Evolutionary conservation across 2,329 filamentous ascomycete species (phyloP).

Genomic region (Xylogone sp.): DNA sequence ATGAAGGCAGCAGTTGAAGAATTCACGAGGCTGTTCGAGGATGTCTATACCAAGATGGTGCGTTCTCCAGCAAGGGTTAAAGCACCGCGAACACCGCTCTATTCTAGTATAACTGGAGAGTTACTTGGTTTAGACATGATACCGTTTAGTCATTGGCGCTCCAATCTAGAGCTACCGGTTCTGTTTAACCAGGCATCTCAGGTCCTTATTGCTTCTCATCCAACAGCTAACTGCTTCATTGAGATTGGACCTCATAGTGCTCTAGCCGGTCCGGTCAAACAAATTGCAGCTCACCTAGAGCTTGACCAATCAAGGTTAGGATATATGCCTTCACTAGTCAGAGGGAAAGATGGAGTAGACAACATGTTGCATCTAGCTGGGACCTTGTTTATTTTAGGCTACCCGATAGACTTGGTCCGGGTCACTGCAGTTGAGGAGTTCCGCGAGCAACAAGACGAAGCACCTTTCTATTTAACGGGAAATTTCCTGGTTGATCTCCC

Average conservation of each 20-base stretch:
- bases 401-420: constrained; percentile 3
- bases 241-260: constrained; percentile 19
- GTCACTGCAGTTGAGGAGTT: neutral
- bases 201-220: neutral
- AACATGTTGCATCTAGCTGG: constrained; percentile 8
- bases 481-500: constrained; percentile 27
- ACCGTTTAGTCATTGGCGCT: neutral
- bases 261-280: constrained; percentile 17
- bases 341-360: constrained; percentile 3
- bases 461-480: neutral
- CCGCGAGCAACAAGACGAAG: neutral
- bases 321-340: constrained; percentile 7
- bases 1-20: neutral
- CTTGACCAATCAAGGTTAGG: neutral
- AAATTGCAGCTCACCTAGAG: constrained; percentile 6
- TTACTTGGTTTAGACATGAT: neutral
- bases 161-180: constrained; percentile 12
- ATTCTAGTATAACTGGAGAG: neutral
- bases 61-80: neutral
- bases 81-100: neutral
- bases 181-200: constrained; percentile 10
- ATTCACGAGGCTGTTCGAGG: neutral
- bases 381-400: constrained; percentile 1
- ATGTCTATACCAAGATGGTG: neutral
- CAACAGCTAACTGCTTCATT: neutral